Evolutionary conservation across 2,329 filamentous ascomycete genomes (phyloP).

Genomic region (Leptographium procerum): DNA sequence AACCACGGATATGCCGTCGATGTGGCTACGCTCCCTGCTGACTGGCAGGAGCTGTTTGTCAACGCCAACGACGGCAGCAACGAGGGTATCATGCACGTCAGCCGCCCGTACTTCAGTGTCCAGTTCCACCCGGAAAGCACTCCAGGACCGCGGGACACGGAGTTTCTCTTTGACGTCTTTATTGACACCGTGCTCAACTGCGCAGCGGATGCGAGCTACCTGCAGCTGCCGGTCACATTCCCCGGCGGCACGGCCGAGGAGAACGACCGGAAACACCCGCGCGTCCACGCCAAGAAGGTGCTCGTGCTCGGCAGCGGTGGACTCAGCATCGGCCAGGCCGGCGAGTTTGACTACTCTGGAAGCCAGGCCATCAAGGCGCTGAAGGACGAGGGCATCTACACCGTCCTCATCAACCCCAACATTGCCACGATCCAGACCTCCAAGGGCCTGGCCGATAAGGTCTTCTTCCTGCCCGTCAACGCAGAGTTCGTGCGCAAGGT

Average conservation of each 20-base stretch:
- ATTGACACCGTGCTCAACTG: constrained; percentile 71
- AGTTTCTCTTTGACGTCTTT: constrained; percentile 96
- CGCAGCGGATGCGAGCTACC: constrained; percentile 50
- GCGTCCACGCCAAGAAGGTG: constrained; percentile 84
- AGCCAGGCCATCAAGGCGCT: constrained; percentile 97
- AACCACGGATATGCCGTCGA: constrained; percentile 97
- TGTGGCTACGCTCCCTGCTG: constrained; percentile 57
- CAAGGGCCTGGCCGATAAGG: constrained; percentile 94
- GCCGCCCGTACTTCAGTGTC: constrained; percentile 93
- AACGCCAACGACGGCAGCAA: constrained; percentile 98
- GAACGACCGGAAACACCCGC: constrained; percentile 64
- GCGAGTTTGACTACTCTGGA: constrained; percentile 97
- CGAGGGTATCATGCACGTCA: constrained; percentile 84
- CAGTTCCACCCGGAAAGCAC: constrained; percentile 98
- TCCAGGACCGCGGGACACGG: constrained; percentile 87
- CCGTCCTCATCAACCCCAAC: constrained; percentile 96
- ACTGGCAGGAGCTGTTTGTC: constrained; percentile 91
- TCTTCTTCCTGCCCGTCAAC: constrained; percentile 96
- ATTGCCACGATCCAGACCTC: constrained; percentile 98
- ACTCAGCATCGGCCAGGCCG: constrained; percentile 92
- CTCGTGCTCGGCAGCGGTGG: constrained; percentile 89
- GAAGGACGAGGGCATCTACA: constrained; percentile 97
- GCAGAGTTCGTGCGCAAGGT: constrained; percentile 97
- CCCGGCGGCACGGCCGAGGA: constrained; percentile 74
- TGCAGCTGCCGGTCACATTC: constrained; percentile 69